Evolutionary conservation across 352 stramenopile genomes (phyloP).

Genomic region (Phytophthora sansomeana): DNA sequence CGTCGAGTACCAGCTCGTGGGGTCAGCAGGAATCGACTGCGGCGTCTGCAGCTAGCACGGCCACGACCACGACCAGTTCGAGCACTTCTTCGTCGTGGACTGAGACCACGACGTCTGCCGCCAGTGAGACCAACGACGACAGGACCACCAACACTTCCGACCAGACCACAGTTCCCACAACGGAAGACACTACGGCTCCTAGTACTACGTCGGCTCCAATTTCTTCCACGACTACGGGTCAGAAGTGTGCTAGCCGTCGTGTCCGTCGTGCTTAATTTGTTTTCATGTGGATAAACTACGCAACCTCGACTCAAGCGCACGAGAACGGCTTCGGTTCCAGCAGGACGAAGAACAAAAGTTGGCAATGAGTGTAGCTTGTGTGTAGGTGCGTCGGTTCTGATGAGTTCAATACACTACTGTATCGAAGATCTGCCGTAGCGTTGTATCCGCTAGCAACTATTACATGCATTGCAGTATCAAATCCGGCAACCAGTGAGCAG

Average conservation of each 20-base stretch:
- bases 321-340: too few species aligned
- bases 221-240: slow-evolving; percentile 1
- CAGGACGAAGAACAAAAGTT: too few species aligned
- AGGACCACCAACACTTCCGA: neutral
- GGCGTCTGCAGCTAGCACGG: neutral
- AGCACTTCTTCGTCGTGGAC: slow-evolving; percentile 1
- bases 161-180: neutral
- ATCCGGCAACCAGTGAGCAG: too few species aligned
- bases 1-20: slow-evolving; percentile 5
- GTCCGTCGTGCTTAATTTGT: slow-evolving; percentile 20
- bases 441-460: too few species aligned
- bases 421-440: too few species aligned
- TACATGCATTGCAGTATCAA: too few species aligned
- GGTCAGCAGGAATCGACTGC: slow-evolving; percentile 14
- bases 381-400: too few species aligned
- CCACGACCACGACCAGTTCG: neutral
- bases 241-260: slow-evolving; percentile 20
- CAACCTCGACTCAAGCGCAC: too few species aligned
- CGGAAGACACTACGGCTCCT: slow-evolving; percentile 9
- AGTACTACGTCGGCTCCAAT: slow-evolving; percentile 4
- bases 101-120: neutral
- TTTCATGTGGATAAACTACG: neutral
- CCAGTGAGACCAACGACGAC: neutral
- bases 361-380: too few species aligned
- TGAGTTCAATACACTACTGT: too few species aligned